Evolutionary conservation across 441 rosid genomes (phyloP), one percentile per base, ranked within the genome.

Genomic region (Populus hybrid): DNA sequence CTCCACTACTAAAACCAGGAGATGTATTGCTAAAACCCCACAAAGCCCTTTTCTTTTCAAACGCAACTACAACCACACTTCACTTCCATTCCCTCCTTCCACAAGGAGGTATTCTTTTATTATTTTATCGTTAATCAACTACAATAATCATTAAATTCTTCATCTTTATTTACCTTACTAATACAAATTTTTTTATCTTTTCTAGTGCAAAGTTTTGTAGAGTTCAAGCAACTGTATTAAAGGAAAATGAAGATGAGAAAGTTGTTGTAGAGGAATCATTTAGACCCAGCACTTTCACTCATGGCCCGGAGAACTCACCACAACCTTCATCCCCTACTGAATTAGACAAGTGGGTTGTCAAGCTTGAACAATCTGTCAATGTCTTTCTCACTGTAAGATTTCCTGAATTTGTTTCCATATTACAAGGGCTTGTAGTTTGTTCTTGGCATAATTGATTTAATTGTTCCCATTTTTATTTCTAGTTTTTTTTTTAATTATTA

Each of bases 281-380:
- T 82, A 80, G 24, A 76, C 76, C 94, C 1, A 87, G 85, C 28
- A 82, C 76, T 69, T 73, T 85, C 67, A 82, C 85, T 71, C 84
- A 74, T 2, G 59, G 61, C 24, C 83, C 74, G 64, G 84, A 36
- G 46, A 85, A 79, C 63, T 72, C 88, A 14, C 67, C 76, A 18
- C 69, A 7, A 72, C 79, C 18, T 80, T 84, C 89, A 28, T 75
- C 94, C 14, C 40, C 86, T 66, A 80, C 82, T 80, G 86, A 76
- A 71, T 38, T 79, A 57, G 95, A 88, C 75, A 76, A 73, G 59
- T 92, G 87, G 95, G 65, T 84, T 78, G 84, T 95, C 81, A 92
- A 91, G 89, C 7, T 92, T 63, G 98, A 95, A 75, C 94, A 90
- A 79, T 87, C 91, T 76, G 70, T 91, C 30, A 93, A 95, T 82